Evolutionary conservation across 2,329 filamentous ascomycete species (phyloP).

Genomic region (Verticillium isaacii): DNA sequence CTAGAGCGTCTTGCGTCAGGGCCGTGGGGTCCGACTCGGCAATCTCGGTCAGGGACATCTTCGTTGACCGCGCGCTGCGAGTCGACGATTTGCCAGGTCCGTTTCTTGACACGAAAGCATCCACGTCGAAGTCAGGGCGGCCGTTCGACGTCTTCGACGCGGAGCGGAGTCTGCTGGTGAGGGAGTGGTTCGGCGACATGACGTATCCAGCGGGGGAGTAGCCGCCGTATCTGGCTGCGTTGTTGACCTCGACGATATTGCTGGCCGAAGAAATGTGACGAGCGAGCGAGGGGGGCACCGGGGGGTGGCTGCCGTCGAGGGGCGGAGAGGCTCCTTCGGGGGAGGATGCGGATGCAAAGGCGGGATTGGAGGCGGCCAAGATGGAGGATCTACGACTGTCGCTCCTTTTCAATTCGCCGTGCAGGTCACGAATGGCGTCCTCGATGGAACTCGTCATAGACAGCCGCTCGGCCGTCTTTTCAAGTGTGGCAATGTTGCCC

Average conservation of each 20-base stretch:
- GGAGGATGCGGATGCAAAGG: constrained; percentile 11
- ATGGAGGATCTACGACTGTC: constrained; percentile 64
- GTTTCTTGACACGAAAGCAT: constrained; percentile 40
- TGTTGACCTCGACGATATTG: constrained; percentile 69
- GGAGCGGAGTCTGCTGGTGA: constrained; percentile 52
- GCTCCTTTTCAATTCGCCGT: constrained; percentile 64
- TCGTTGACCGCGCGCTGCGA: constrained; percentile 44
- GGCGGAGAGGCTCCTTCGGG: constrained; percentile 13
- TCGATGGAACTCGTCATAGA: constrained; percentile 72
- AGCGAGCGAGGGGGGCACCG: constrained; percentile 18
- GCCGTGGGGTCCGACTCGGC: constrained; percentile 50
- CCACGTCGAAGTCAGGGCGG: constrained; percentile 35
- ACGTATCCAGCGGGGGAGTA: constrained; percentile 66
- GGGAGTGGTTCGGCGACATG: constrained; percentile 61
- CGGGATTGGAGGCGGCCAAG: constrained; percentile 38
- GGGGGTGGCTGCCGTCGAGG: constrained; percentile 16
- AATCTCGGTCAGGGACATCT: constrained; percentile 50
- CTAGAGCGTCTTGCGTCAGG: constrained; percentile 46
- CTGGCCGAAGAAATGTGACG: constrained; percentile 44
- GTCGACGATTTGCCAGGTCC: constrained; percentile 52
- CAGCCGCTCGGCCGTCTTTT: constrained; percentile 70
- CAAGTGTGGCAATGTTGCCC: constrained; percentile 67
- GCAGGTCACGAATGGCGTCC: constrained; percentile 69
- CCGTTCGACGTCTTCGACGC: constrained; percentile 45
- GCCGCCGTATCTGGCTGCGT: constrained; percentile 60